Conservation (phyloP, 2,329 filamentous ascomycete genomes). For the Trichoderma citrinoviride region DNA sequence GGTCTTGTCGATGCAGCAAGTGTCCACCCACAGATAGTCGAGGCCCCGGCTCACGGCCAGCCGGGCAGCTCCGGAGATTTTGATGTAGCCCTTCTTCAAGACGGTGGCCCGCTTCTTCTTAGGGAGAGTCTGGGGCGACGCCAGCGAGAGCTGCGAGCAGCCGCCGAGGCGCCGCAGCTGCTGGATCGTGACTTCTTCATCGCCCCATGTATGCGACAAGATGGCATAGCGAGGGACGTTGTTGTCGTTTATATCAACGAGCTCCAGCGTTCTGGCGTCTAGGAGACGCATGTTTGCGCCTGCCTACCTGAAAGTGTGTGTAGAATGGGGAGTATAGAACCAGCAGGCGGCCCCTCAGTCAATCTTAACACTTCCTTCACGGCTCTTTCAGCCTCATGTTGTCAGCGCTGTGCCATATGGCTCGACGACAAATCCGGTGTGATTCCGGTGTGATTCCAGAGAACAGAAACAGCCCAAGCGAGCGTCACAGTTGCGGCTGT, state of each 20-base stretch:
- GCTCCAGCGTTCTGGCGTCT: constrained; percentile 14
- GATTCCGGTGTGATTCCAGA: too few relatives aligned
- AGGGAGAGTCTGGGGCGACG: constrained; percentile 2
- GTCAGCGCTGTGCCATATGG: too few relatives aligned
- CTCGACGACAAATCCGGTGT: too few relatives aligned
- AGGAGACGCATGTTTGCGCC: constrained; percentile 17
- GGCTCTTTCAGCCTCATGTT: too few relatives aligned
- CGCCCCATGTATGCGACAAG: constrained; percentile 33
- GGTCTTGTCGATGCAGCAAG: constrained; percentile 27
- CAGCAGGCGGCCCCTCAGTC: too few relatives aligned
- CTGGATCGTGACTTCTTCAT: constrained; percentile 30
- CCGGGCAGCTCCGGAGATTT: constrained; percentile 23
- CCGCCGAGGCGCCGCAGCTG: constrained; percentile 24
- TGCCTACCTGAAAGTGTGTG: not conserved
- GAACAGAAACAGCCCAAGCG: too few relatives aligned
- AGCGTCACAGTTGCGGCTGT: not conserved
- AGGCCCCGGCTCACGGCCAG: constrained; percentile 21
- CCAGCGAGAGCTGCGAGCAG: not conserved
- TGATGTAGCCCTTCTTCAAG: constrained; percentile 26
- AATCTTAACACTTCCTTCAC: too few relatives aligned
- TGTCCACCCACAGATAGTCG: constrained; percentile 31
- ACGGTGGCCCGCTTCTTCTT: constrained; percentile 9
- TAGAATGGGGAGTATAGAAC: too few relatives aligned
- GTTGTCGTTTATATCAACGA: constrained; percentile 19
- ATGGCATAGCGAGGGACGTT: constrained; percentile 30